Evolutionary conservation across 257 asterid species (phyloP), one percentile per base, ranked within the genome.

Genomic region (Nicotiana benthamiana): DNA sequence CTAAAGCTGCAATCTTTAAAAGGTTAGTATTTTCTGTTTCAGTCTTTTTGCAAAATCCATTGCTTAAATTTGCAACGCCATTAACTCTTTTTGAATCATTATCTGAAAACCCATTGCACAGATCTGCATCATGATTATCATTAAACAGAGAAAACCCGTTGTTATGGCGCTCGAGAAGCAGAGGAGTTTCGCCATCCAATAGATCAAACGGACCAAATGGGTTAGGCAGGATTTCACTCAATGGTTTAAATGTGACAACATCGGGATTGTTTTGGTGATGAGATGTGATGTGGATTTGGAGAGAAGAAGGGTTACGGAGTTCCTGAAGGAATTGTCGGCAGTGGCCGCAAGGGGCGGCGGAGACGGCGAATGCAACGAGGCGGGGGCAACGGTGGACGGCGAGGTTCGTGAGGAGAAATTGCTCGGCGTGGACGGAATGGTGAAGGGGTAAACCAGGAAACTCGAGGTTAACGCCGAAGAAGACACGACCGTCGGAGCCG

Each of bases 271-370:
- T 28, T 34, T 81, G 83, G 57, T 36, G 53, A 10, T 86, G 85
- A 17, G 87, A 86, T 30, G 89, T 83, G 88, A 93, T 79, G 75
- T 85, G 88, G 87, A 93, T 84, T 82, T 87, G 82, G 30, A 93
- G 87, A 75, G 87, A 36, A 28, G 91, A 82, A 61, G 97, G 74
- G 82, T 89, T 76, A 15, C 98, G 94, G 79, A 92, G 90, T 43
- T 95, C 98, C 83, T 94, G 98, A 51, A 90, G 70, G 87, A 94
- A 94, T 83, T 94, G 97, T 80, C 98, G 96, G 87, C 98, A 93
- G 93, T 94, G 98, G 68, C 98, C 98, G 81, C 98, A 94, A 10
- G 98, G 98, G 75, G 96, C 96, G 22, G 96, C 93, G 67, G 98
- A 93, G 67, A 94, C 98, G 79, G 98, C 95, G 81, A 94, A 68